Conservation (phyloP, 345 rosid species). For the Melaleuca alternifolia region DNA sequence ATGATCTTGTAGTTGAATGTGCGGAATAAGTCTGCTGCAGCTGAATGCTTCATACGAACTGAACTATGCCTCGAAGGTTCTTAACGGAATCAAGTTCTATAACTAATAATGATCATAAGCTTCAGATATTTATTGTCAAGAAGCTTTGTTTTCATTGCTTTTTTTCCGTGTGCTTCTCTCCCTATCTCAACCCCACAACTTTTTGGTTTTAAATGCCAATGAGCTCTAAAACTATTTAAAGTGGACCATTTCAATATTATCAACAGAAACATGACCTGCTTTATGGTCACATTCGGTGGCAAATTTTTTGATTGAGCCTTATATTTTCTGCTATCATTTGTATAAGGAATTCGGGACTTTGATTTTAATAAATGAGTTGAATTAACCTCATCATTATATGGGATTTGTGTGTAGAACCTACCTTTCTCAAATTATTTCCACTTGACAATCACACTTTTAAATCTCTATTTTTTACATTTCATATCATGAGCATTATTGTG, state of each 20-base stretch:
- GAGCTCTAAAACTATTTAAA: not conserved
- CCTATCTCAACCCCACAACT: not conserved
- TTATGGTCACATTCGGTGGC: not conserved
- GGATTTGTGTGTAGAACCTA: not conserved
- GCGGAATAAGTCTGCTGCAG: slow-evolving; percentile 92
- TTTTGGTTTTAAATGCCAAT: not conserved
- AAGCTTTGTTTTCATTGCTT: not conserved
- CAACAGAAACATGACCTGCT: not conserved
- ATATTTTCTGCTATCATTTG: not conserved
- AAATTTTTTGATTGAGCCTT: not conserved
- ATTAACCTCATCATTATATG: not conserved
- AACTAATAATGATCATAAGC: not conserved
- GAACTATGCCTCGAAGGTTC: slow-evolving; percentile 93
- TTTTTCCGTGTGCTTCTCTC: not conserved
- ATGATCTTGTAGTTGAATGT: slow-evolving; percentile 65
- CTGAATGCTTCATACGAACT: slow-evolving; percentile 81
- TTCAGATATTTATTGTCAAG: not conserved
- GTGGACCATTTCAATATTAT: not conserved
- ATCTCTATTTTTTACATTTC: not conserved
- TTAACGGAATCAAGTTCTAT: not conserved
- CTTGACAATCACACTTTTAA: not conserved
- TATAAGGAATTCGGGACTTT: not conserved
- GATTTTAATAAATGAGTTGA: not conserved
- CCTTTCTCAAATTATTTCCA: not conserved
- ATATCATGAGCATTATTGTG: not conserved